phyloP scores from a whole-genome alignment of 2,329 filamentous ascomycete genomes.

The Allantophomopsis lycopodina region DNA sequence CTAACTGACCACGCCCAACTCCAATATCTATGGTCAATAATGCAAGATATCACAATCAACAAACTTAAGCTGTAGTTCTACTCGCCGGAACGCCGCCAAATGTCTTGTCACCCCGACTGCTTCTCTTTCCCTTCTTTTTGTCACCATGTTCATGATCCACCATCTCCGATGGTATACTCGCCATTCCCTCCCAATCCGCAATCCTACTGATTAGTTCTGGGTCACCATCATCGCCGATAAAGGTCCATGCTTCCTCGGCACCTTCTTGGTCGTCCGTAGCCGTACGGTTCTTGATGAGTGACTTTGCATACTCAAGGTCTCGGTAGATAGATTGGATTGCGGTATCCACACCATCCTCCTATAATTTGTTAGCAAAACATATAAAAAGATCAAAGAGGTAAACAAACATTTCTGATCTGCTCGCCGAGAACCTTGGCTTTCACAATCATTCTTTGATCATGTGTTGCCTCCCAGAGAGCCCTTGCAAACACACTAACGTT shows the following conservation, averaged over 20 bases:
- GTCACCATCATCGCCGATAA: constrained; percentile 45
- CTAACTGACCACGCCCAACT: too few species aligned
- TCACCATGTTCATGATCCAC: neutral
- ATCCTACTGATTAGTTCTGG: constrained; percentile 15
- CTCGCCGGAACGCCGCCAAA: too few species aligned
- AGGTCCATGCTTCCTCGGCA: constrained; percentile 81
- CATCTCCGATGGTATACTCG: neutral
- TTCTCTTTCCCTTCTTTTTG: neutral
- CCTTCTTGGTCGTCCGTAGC: constrained; percentile 43
- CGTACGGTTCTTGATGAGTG: constrained; percentile 51
- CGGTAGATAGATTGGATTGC: constrained; percentile 91
- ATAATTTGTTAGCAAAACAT: constrained; percentile 16
- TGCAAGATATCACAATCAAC: too few species aligned
- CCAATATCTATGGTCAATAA: too few species aligned
- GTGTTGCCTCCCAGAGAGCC: constrained; percentile 82
- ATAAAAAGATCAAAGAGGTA: neutral
- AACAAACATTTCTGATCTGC: constrained; percentile 68
- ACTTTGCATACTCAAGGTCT: constrained; percentile 84
- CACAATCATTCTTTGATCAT: constrained; percentile 80
- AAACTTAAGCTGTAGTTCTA: too few species aligned
- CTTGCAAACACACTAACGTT: constrained; percentile 76
- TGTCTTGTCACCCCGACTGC: too few species aligned
- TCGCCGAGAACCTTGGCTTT: constrained; percentile 75
- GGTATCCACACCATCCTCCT: constrained; percentile 83
- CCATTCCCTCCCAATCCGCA: constrained; percentile 17